Evolutionary conservation across 2,329 filamentous ascomycete species (phyloP).

Genomic region (Helotiales sp.): DNA sequence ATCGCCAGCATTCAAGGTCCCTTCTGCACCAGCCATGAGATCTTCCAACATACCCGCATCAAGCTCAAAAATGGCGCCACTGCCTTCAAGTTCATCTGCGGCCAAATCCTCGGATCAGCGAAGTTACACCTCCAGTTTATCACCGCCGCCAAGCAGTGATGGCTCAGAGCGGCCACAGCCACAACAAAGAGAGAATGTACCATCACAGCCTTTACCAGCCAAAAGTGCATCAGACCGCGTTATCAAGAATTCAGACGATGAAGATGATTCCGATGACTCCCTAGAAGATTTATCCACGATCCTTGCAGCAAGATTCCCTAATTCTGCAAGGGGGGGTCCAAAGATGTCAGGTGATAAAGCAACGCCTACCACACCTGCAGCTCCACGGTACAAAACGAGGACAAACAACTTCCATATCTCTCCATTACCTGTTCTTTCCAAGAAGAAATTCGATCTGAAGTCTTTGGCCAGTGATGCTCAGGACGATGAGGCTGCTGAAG

Average conservation of each 20-base stretch:
- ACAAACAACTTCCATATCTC: conserved; percentile 43
- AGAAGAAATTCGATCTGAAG: conserved; percentile 68
- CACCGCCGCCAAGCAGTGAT: conserved; percentile 25
- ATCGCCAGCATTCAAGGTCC: conserved; percentile 2
- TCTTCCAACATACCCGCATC: conserved; percentile 7
- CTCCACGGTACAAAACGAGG: conserved; percentile 24
- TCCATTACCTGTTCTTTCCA: conserved; percentile 56
- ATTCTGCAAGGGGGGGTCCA: conserved; percentile 11
- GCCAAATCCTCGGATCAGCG: conserved; percentile 10
- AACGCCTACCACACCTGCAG: conserved; percentile 20
- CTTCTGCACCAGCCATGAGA: conserved; percentile 8
- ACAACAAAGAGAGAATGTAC: conserved; percentile 2
- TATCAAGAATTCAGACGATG: conserved; percentile 74
- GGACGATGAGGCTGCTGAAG: conserved; percentile 63
- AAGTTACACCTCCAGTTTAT: conserved; percentile 25
- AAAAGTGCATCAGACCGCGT: conserved; percentile 39
- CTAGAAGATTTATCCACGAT: conserved; percentile 55
- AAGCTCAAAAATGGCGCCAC: background rate
- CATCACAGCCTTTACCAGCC: background rate
- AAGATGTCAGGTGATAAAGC: conserved; percentile 23
- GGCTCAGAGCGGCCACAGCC: background rate
- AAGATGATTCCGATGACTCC: conserved; percentile 60
- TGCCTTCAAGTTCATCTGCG: conserved; percentile 6
- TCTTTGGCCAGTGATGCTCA: conserved; percentile 63
- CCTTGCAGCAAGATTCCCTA: conserved; percentile 19